Conservation (phyloP, 345 rosid species). For the Linum tenue region DNA sequence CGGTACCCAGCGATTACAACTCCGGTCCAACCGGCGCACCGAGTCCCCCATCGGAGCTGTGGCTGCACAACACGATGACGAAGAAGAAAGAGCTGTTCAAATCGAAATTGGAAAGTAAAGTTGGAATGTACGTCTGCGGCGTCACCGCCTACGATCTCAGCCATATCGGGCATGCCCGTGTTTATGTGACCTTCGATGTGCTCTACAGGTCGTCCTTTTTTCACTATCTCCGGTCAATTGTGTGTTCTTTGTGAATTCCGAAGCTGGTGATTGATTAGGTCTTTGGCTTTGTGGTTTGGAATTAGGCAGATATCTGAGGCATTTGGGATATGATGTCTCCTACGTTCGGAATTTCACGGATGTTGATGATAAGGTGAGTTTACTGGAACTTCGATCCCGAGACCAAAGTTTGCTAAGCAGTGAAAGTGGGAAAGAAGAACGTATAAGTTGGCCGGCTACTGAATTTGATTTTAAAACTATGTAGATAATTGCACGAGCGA, state of each 20-base stretch:
- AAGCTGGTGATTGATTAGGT: not conserved
- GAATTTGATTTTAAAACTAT: constrained; percentile 37
- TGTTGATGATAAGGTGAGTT: constrained; percentile 90
- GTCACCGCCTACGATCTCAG: constrained; percentile 91
- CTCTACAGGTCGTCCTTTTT: constrained; percentile 50
- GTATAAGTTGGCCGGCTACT: constrained; percentile 29
- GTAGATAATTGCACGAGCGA: constrained; percentile 88
- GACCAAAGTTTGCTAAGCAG: not conserved
- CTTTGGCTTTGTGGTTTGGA: constrained; percentile 21
- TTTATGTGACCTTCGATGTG: constrained; percentile 83
- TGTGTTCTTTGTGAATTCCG: not conserved
- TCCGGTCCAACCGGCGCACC: not conserved
- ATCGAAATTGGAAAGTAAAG: constrained; percentile 66
- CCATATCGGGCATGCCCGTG: constrained; percentile 93
- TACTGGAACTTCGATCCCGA: not conserved
- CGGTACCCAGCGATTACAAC: constrained; percentile 12
- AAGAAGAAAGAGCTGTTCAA: constrained; percentile 58
- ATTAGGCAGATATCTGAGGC: constrained; percentile 85
- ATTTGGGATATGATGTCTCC: constrained; percentile 77
- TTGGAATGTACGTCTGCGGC: constrained; percentile 98
- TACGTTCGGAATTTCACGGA: constrained; percentile 95
- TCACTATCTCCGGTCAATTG: not conserved
- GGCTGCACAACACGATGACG: constrained; percentile 83
- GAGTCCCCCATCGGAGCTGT: constrained; percentile 40
- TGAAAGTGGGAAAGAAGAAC: not conserved